Evolutionary conservation across 129 eudicot species (phyloP), one percentile per base, ranked within the genome.

Genomic region (Centella asiatica): DNA sequence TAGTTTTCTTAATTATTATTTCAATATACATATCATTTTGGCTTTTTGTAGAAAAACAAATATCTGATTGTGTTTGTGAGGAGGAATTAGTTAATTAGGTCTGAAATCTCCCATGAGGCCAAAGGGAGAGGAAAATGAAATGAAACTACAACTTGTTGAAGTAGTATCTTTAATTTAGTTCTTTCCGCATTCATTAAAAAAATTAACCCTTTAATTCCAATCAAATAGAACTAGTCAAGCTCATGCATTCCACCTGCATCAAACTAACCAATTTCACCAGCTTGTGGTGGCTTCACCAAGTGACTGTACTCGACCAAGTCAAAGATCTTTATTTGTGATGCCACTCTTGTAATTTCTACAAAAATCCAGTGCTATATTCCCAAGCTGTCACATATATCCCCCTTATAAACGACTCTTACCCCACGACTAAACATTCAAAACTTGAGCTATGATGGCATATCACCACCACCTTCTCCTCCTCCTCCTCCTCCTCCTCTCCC

Each of bases 361-460:
- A 47, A 42, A 39, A 36, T 66, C 22, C 50, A 31, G 10, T 70
- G 45, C 40, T 28, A 1, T 24, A 22, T 36, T 20, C 24, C 10
- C n/a, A 31, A 60, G 37, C 29, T 20, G 24, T 15, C 14, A 45
- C 19, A 4, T 22, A 1, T 22, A 48, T 33, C 40, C 10, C 24
- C 17, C 24, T 36, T 33, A 11, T 12, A 8, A 58, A 20, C 47
- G 20, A 34, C 29, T 58, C 13, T 40, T 32, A 45, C 26, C 44
- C 65, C 40, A 74, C 19, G 56, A 44, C 29, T 14, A 6, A 60
- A 23, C 68, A 70, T 62, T 62, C 18, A 33, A 49, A 39, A 47
- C 33, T 39, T 54, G 24, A n/a, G 44, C 62, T 19, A 8, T 18
- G 20, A 79, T 79, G 84, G 57, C 60, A 31, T 53, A 60, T 27